Percentiles rank a stretch among this genome's conserved stretches.
Conservation (phyloP, 73 alveolate species). For the Symbiodinium natans region DNA sequence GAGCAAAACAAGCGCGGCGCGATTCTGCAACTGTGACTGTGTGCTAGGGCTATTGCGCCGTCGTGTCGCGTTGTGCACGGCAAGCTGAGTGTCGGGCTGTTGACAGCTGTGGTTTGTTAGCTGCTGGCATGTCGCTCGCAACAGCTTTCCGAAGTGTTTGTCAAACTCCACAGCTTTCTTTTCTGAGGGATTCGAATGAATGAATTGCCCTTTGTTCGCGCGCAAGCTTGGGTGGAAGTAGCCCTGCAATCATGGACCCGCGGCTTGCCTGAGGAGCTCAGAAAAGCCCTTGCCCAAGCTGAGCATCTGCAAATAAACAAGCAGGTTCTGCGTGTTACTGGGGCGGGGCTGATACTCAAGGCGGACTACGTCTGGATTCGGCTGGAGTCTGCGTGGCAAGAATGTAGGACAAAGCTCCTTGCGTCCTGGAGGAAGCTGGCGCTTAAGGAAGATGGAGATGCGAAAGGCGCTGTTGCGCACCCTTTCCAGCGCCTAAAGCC, state of each 20-base stretch:
- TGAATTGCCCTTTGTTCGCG: neutral
- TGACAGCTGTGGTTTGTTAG: neutral
- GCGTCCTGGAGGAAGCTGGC: neutral
- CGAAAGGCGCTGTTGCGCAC: neutral
- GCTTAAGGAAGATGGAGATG: neutral
- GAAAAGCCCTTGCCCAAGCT: neutral
- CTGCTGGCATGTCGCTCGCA: neutral
- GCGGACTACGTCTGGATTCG: neutral
- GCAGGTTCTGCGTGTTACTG: neutral
- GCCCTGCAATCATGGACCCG: neutral
- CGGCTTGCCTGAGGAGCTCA: neutral
- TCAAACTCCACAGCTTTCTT: neutral
- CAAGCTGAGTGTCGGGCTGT: neutral
- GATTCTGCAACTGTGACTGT: neutral
- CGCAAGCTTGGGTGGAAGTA: conserved; percentile 6
- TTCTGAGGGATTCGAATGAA: neutral
- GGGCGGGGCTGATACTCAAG: neutral
- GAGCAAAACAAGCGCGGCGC: neutral
- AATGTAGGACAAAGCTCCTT: neutral
- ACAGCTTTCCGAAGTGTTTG: neutral
- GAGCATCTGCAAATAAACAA: neutral
- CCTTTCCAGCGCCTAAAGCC: neutral
- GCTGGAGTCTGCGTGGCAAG: neutral
- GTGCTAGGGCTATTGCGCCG: neutral
- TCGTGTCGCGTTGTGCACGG: neutral